These are phyloP conservation scores for Penicillium herquei DNA, from an alignment of 495 filamentous ascomycete species.

Conservation along the genomic window DNA sequence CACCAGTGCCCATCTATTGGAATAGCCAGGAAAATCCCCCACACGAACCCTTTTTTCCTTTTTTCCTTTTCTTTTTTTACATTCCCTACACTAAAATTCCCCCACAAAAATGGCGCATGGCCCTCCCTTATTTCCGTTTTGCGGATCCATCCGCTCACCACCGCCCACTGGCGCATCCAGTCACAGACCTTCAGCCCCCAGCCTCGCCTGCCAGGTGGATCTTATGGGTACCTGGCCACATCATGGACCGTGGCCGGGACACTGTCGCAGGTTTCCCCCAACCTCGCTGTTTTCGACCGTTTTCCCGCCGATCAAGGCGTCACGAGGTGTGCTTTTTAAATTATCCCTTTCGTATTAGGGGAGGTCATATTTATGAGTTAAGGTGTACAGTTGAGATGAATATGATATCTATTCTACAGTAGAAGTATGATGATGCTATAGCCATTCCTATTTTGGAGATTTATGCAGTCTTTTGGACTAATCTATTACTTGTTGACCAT, in stretches of 20 bases:
- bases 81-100: slow-evolving; percentile 4
- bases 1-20: neutral
- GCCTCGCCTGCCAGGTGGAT: slow-evolving; percentile 18
- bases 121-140: slow-evolving; percentile 12
- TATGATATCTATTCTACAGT: too few relatives aligned
- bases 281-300: slow-evolving; percentile 3
- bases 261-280: slow-evolving; percentile 4
- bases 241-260: slow-evolving; percentile 8
- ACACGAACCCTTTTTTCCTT: slow-evolving; percentile 24
- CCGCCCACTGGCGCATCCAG: slow-evolving; percentile 7
- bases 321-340: slow-evolving; percentile 1
- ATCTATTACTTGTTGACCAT: too few relatives aligned
- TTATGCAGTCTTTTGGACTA: too few relatives aligned
- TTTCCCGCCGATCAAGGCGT: slow-evolving; percentile 5
- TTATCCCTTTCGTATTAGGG: neutral
- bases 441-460: too few relatives aligned
- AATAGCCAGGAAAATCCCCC: slow-evolving; percentile 19
- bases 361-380: too few relatives aligned
- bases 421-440: too few relatives aligned
- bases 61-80: neutral
- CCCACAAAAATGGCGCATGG: slow-evolving; percentile 36
- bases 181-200: slow-evolving; percentile 12
- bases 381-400: too few relatives aligned
- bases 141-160: slow-evolving; percentile 16
- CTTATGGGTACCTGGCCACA: slow-evolving; percentile 23